Evolutionary conservation across 495 filamentous ascomycete species (phyloP), one percentile per base, ranked within the genome.

Genomic region (Cairneyella variabilis): DNA sequence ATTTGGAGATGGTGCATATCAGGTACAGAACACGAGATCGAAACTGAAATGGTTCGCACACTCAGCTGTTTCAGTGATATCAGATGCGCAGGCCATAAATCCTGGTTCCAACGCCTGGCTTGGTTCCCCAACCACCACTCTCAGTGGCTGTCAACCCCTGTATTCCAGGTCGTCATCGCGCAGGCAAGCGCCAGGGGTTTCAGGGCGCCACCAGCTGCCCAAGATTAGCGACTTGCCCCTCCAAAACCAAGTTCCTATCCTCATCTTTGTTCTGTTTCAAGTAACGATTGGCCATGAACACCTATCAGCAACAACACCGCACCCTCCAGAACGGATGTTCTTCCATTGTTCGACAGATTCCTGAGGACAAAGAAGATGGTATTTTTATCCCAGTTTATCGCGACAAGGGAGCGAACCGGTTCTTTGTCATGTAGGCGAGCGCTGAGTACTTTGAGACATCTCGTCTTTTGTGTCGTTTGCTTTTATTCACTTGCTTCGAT

Each of bases 171-270:
- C 44, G 27, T 47, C 44, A 47, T 47, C 27, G 44, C 44, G 27
- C 44, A 47, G 30, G 23, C 44, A 47, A 47, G 44, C 44, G 44
- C 44, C 26, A 47, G 26, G 44, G 44, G 44, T 47, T 34, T 4
- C 5, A 23, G 14, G 23, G 41, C 41, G 41, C 41, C 41, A 45
- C 41, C 41, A 10, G 6, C 11, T 18, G 41, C 21, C 21, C 23
- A 18, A 18, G 21, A 8, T 8, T 0, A 45, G 21, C 37, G 23
- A n/a, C n/a, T n/a, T n/a, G n/a, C n/a, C n/a, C n/a, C n/a, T n/a
- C n/a, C n/a, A 45, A 6, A 34, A 27, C 27, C 41, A 20, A 25
- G 41, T 27, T 45, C 12, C 44, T 18, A 25, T 25, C 27, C 34
- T 34, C 44, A 47, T 3, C 26, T 7, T 34, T 20, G 2, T 6